Evolutionary conservation across 345 rosid species (phyloP), one percentile per base, ranked within the genome.

Genomic region (Melaleuca alternifolia): DNA sequence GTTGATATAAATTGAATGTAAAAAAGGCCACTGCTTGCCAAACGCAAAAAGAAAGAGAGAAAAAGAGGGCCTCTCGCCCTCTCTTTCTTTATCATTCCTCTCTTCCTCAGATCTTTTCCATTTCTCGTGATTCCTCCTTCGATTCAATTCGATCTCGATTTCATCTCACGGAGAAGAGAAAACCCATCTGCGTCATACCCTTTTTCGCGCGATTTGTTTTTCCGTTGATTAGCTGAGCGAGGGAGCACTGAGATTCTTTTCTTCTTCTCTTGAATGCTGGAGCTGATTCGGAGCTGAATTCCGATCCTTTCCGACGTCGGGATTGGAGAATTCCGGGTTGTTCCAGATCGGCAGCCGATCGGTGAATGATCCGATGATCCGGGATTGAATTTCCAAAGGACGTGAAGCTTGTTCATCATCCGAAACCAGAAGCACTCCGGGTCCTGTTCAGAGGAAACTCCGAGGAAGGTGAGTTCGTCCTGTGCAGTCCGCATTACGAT

Each of bases 401-500:
- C 81, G 81, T 10, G 26, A 10, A 10, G 48, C 8, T 41, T 71
- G 84, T 50, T 82, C 84, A 50, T 48, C 84, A 50, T 81, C 84
- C 18, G 84, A n/a, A 82, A 50, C 41, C 54, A 82, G 54, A 24
- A 50, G 54, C 84, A 16, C 48, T 50, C 30, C 54, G 54, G 33
- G 84, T 82, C 53, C 84, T 82, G 84, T 82, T 50, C 33, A 26
- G 48, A 24, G 7, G 7, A 81, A 81, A 13, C 50, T 81, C 53
- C 46, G 54, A 93, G 92, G 96, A 92, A 85, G 50, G 86, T 81
- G 50, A 15, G 52, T 89, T 91, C 76, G 62, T 84, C 87, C 91
- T 84, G 88, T 85, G 90, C 21, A 85, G 87, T 89, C 92, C 51
- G 89, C 94, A 92, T 93, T 92, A 51, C 61, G 89, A 65, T 62